phyloP scores from a whole-genome alignment of 768 basidiomycete genomes.

The Leccinum subgranulosum region DNA sequence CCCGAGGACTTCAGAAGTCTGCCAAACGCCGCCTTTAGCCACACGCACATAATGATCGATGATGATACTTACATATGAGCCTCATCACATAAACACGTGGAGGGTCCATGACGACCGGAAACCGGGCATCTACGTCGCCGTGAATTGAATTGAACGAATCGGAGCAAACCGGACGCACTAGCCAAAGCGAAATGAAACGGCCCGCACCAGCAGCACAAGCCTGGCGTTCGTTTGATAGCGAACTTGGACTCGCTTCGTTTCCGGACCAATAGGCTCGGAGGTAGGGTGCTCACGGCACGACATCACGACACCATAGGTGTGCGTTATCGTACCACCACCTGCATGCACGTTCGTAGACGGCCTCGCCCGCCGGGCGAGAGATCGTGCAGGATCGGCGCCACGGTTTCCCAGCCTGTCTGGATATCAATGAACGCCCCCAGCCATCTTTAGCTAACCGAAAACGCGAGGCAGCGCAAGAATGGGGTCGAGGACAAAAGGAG shows the following conservation, averaged over 20 bases:
- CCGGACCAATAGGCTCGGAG: background rate
- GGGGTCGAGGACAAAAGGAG: background rate
- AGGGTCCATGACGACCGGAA: background rate
- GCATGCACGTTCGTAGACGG: background rate
- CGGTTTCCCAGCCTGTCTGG: background rate
- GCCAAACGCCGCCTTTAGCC: background rate
- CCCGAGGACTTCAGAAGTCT: background rate
- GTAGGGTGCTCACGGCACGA: background rate
- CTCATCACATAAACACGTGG: background rate
- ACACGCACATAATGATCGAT: background rate
- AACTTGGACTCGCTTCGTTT: background rate
- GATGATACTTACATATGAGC: background rate
- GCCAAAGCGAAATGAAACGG: background rate
- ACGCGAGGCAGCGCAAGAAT: background rate
- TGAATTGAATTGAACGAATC: background rate
- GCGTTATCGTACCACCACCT: background rate
- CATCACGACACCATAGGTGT: background rate
- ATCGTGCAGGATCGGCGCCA: background rate
- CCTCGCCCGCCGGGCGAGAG: background rate
- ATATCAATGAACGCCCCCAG: background rate
- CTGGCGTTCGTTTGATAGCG: background rate
- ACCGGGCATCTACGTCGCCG: background rate
- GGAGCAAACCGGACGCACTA: background rate
- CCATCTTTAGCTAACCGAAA: background rate
- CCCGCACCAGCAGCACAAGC: background rate